phyloP scores from a whole-genome alignment of 805 yeast genomes.

The Candida insectorum region DNA sequence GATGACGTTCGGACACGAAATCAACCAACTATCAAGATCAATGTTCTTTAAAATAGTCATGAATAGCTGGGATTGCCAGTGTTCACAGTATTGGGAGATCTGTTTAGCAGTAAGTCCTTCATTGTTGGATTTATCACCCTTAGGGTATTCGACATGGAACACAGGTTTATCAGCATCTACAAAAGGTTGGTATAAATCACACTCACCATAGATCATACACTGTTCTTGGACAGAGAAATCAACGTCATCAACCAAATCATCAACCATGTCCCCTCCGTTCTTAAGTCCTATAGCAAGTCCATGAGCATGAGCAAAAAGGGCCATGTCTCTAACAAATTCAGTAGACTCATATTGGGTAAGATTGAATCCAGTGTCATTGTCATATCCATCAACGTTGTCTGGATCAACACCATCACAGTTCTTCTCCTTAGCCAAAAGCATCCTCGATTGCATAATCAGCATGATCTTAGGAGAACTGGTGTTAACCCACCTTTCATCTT shows the following conservation, averaged over 20 bases:
- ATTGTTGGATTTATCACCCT: constrained; percentile 12
- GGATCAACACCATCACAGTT: constrained; percentile 28
- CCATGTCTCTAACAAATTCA: constrained; percentile 19
- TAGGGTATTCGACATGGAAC: constrained; percentile 25
- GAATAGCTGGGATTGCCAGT: constrained; percentile 11
- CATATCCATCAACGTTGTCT: constrained; percentile 26
- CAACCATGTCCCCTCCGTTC: constrained; percentile 19
- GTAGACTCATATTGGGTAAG: constrained; percentile 19
- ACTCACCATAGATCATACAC: constrained; percentile 22
- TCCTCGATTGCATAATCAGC: constrained; percentile 16
- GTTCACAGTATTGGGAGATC: constrained; percentile 10
- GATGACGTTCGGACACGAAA: too few species aligned
- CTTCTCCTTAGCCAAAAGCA: constrained; percentile 17
- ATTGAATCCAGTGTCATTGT: constrained; percentile 23
- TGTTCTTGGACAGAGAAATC: constrained; percentile 26
- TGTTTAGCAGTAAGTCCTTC: constrained; percentile 2
- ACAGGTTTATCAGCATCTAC: constrained; percentile 16
- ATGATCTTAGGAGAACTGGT: constrained; percentile 16
- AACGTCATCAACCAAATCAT: constrained; percentile 13
- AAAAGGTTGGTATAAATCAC: constrained; percentile 15
- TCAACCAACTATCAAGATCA: constrained; percentile 19
- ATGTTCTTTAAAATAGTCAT: constrained; percentile 20
- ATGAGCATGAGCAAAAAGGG: constrained; percentile 15
- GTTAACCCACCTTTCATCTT: constrained; percentile 26
- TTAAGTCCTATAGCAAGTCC: constrained; percentile 22